A percentile compares a stretch with the other conserved stretches of the same genome.
These are phyloP conservation scores for Marasmius tenuissimus DNA, from an alignment of 1,284 basidiomycete species.

Conservation along the genomic window DNA sequence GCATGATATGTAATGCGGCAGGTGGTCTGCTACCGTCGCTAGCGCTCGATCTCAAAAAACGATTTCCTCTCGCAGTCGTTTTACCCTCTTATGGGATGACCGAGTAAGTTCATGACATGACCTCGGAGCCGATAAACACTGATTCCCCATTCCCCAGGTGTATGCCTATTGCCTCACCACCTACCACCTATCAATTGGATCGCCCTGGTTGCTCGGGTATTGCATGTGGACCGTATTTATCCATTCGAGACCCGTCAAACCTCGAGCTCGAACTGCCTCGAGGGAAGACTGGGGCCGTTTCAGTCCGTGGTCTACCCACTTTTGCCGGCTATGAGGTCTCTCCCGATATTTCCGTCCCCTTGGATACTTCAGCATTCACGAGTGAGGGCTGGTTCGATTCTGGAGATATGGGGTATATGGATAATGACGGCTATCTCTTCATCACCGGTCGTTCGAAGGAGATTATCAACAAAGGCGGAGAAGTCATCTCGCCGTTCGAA, in stretches of 20 bases:
- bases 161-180: slow-evolving; percentile 24
- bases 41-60: slow-evolving; percentile 34
- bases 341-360: slow-evolving; percentile 23
- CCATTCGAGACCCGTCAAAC: slow-evolving; percentile 39
- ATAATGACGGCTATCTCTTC: slow-evolving; percentile 47
- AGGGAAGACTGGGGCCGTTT: slow-evolving; percentile 41
- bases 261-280: slow-evolving; percentile 31
- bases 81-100: slow-evolving; percentile 51
- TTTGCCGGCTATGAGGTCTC: slow-evolving; percentile 31
- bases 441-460: slow-evolving; percentile 49
- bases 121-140: slow-evolving; percentile 24
- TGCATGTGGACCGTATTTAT: slow-evolving; percentile 45
- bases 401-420: slow-evolving; percentile 54
- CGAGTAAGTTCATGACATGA: slow-evolving; percentile 33
- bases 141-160: slow-evolving; percentile 18
- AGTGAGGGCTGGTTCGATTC: slow-evolving; percentile 43
- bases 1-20: slow-evolving; percentile 48
- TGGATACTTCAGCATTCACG: slow-evolving; percentile 33
- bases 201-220: slow-evolving; percentile 46
- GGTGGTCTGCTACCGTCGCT: slow-evolving; percentile 44
- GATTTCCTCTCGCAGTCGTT: slow-evolving; percentile 39
- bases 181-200: slow-evolving; percentile 40
- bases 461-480: slow-evolving; percentile 52
- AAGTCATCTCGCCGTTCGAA: slow-evolving; percentile 59
- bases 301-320: slow-evolving; percentile 43